These are phyloP conservation scores for Trichomonas tenax DNA, from an alignment of 208 protist genomes.

Conservation along the genomic window DNA sequence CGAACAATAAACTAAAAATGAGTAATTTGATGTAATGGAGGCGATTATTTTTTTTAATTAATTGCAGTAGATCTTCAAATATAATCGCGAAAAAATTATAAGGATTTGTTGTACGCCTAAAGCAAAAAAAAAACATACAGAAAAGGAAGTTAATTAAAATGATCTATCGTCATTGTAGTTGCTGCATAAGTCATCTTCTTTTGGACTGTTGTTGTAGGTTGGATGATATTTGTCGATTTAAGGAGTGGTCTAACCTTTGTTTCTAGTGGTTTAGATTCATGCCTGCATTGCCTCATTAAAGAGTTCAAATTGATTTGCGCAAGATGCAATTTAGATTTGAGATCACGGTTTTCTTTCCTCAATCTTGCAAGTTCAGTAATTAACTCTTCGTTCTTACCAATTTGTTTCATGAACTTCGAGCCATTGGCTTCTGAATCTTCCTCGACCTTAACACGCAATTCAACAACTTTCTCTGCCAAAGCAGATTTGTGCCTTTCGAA, in stretches of 20 bases:
- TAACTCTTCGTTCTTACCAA: not conserved
- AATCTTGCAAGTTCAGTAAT: not conserved
- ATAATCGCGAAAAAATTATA: too few relatives aligned
- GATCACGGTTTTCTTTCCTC: not conserved
- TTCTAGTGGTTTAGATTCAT: constrained; percentile 5
- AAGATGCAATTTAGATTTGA: not conserved
- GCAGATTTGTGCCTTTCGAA: not conserved
- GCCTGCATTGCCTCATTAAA: not conserved
- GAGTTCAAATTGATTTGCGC: not conserved
- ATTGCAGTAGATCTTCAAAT: too few relatives aligned
- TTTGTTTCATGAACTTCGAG: not conserved
- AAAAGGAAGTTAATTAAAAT: not conserved
- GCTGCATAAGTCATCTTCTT: not conserved
- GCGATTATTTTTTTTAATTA: too few relatives aligned
- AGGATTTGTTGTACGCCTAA: too few relatives aligned
- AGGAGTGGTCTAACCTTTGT: not conserved
- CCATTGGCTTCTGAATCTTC: not conserved
- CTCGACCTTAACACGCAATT: not conserved
- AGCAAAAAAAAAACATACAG: too few relatives aligned
- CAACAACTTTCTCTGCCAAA: not conserved
- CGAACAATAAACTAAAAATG: too few relatives aligned
- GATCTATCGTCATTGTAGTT: not conserved
- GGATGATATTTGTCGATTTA: not conserved
- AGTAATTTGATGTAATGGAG: too few relatives aligned
- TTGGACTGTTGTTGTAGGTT: not conserved